phyloP scores from a whole-genome alignment of 106 monocot species.

The Apostasia shenzhenica region DNA sequence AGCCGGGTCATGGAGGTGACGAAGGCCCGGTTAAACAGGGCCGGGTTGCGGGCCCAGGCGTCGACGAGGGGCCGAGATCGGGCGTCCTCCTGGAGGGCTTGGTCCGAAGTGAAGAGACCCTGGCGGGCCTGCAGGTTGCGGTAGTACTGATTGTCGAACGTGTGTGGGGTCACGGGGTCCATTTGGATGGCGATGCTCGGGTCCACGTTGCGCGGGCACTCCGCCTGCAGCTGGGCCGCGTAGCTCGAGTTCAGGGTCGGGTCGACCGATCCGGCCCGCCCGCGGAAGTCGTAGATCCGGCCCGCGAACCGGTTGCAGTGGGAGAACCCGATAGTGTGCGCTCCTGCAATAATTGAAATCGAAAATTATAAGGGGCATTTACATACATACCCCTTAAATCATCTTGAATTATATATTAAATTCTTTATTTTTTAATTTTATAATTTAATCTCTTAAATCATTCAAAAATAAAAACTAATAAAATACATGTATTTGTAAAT shows the following conservation, averaged over 20 bases:
- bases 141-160: constrained; percentile 72
- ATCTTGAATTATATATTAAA: too few relatives aligned
- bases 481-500: not conserved
- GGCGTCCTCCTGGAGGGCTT: constrained; percentile 32
- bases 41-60: constrained; percentile 14
- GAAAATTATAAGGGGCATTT: not conserved
- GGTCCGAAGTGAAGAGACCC: constrained; percentile 66
- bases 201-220: constrained; percentile 37
- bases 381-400: too few relatives aligned
- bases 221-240: constrained; percentile 24
- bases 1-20: constrained; percentile 31
- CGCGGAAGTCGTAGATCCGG: constrained; percentile 47
- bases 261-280: constrained; percentile 19
- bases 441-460: too few relatives aligned
- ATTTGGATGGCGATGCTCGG: constrained; percentile 35
- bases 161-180: constrained; percentile 49
- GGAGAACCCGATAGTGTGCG: constrained; percentile 51
- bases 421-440: too few relatives aligned
- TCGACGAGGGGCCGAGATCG: constrained; percentile 28
- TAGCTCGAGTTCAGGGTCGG: constrained; percentile 35
- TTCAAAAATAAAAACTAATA: not conserved
- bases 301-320: constrained; percentile 39
- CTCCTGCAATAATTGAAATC: constrained; percentile 12
- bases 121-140: constrained; percentile 51
- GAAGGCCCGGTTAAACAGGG: constrained; percentile 23